Percentiles rank a stretch among this genome's conserved stretches.
Evolutionary conservation across 2,329 filamentous ascomycete species (phyloP).

Genomic region (Colletotrichum theobromicola): DNA sequence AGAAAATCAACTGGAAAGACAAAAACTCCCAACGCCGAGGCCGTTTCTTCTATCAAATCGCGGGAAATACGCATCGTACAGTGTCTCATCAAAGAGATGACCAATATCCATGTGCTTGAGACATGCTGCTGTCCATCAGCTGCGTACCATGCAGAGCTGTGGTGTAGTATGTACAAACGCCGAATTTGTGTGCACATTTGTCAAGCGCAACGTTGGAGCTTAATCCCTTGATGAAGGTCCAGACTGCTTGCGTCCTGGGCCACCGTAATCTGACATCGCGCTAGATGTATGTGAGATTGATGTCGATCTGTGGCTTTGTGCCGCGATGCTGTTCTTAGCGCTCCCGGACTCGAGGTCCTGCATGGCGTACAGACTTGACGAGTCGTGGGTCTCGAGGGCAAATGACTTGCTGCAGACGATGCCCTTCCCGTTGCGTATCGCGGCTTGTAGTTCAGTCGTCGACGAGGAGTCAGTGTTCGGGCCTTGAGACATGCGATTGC

Average conservation of each 20-base stretch:
- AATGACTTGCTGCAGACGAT: neutral
- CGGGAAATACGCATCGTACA: neutral
- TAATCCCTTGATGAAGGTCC: neutral
- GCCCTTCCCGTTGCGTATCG: neutral
- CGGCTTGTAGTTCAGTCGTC: neutral
- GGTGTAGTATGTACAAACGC: neutral
- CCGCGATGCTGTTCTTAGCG: neutral
- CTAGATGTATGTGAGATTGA: constrained; percentile 1
- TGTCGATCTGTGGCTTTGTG: neutral
- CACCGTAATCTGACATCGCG: neutral
- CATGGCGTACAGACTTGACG: neutral
- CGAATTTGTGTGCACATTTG: neutral
- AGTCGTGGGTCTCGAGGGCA: neutral
- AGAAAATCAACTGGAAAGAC: neutral
- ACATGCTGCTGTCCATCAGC: neutral
- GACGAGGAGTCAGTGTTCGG: neutral
- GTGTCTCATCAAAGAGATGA: neutral
- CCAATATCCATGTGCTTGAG: neutral
- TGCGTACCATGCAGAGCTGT: neutral
- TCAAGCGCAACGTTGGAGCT: neutral
- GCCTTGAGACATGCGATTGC: neutral
- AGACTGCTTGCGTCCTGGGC: neutral
- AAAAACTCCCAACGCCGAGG: neutral
- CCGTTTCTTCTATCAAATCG: neutral
- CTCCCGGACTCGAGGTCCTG: constrained; percentile 1